Evolutionary conservation across 164 flowering plant species (phyloP).

Genomic region (Paratinospora sagittata): DNA sequence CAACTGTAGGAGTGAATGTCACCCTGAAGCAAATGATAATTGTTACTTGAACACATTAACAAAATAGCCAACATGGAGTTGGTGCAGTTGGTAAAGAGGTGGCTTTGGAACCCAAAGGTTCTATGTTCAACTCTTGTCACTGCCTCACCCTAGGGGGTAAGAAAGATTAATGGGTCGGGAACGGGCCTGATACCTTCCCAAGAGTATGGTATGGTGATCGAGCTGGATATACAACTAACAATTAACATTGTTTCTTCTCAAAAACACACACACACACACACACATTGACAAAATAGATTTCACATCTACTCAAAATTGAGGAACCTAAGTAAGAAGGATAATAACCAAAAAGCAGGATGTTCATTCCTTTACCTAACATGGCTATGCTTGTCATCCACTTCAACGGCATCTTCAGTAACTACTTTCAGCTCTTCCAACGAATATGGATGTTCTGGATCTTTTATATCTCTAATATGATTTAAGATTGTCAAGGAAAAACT

Average conservation of each 20-base stretch:
- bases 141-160: too few relatives aligned
- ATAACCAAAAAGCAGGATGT: background rate
- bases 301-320: background rate
- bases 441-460: slow-evolving; percentile 93
- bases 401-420: slow-evolving; percentile 79
- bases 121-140: too few relatives aligned
- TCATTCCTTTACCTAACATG: slow-evolving; percentile 45
- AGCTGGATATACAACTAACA: too few relatives aligned
- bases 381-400: slow-evolving; percentile 56
- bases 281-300: background rate
- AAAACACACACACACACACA: too few relatives aligned
- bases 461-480: slow-evolving; percentile 83
- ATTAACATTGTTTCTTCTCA: too few relatives aligned
- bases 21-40: slow-evolving; percentile 40
- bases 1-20: slow-evolving; percentile 86
- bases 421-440: slow-evolving; percentile 91
- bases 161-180: too few relatives aligned
- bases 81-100: too few relatives aligned
- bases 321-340: background rate
- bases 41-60: too few relatives aligned
- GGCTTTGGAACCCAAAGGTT: too few relatives aligned
- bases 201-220: too few relatives aligned
- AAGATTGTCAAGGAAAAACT: slow-evolving; percentile 37
- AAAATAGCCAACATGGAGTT: too few relatives aligned
- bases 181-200: too few relatives aligned